Evolutionary conservation across 805 yeast species (phyloP).

Genomic region (Cyberlindnera japonica): DNA sequence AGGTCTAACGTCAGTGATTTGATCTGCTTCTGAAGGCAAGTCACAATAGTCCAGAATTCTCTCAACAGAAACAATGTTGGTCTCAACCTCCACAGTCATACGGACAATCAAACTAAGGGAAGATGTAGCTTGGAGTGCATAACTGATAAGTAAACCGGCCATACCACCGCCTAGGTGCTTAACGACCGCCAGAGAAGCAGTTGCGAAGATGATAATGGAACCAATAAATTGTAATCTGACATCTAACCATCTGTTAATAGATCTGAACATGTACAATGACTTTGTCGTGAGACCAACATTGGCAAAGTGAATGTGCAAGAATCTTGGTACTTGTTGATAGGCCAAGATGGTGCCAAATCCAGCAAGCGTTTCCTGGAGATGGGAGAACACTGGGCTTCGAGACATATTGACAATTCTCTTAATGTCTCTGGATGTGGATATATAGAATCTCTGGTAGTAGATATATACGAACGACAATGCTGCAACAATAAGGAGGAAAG

Average conservation of each 20-base stretch:
- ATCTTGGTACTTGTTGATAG: constrained; percentile 61
- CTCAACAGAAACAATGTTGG: constrained; percentile 95
- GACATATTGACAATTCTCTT: constrained; percentile 80
- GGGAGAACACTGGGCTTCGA: constrained; percentile 79
- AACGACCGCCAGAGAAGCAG: constrained; percentile 77
- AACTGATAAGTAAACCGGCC: constrained; percentile 90
- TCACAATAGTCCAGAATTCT: constrained; percentile 84
- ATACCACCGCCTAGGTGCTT: constrained; percentile 81
- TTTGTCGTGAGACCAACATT: constrained; percentile 67
- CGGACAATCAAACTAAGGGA: constrained; percentile 95
- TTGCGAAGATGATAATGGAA: constrained; percentile 77
- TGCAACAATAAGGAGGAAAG: constrained; percentile 62
- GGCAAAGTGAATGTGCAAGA: constrained; percentile 56
- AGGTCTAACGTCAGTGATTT: constrained; percentile 64
- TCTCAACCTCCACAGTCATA: constrained; percentile 98
- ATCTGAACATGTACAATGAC: constrained; percentile 92
- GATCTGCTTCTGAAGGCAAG: constrained; percentile 84
- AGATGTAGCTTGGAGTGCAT: constrained; percentile 90
- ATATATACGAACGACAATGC: constrained; percentile 65
- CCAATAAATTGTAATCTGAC: constrained; percentile 91
- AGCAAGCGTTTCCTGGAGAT: constrained; percentile 75
- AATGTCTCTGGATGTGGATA: constrained; percentile 75
- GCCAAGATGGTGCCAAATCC: constrained; percentile 78
- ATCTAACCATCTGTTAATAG: constrained; percentile 92
- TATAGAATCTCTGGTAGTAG: constrained; percentile 72